Conservation (phyloP, 2,329 filamentous ascomycete genomes). For the Hyphodiscus sp. region DNA sequence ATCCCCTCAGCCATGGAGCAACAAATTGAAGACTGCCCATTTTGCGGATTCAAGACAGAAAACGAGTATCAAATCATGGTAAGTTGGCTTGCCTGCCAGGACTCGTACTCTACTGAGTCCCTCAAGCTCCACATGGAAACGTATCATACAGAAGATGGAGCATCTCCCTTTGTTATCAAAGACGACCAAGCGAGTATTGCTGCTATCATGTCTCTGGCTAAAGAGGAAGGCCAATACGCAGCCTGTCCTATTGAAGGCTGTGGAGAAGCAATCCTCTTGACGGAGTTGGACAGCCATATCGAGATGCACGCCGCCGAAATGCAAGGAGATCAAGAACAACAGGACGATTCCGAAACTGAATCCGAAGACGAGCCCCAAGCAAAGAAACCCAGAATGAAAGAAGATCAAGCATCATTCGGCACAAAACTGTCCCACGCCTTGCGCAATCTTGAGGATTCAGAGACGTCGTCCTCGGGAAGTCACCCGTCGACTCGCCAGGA, state of each 20-base stretch:
- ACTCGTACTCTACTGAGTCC: constrained; percentile 5
- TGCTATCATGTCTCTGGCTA: constrained; percentile 11
- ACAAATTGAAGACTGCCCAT: constrained; percentile 31
- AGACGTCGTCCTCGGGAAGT: constrained; percentile 3
- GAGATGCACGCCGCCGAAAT: constrained; percentile 42
- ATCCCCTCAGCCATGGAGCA: constrained; percentile 12
- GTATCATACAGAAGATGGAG: constrained; percentile 26
- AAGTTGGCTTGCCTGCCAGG: constrained; percentile 16
- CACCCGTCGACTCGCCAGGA: constrained; percentile 14
- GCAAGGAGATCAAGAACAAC: constrained; percentile 5
- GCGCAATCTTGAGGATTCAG: constrained; percentile 18
- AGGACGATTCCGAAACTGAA: constrained; percentile 8
- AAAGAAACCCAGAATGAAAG: constrained; percentile 13
- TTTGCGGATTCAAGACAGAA: constrained; percentile 33
- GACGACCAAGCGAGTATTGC: constrained; percentile 25
- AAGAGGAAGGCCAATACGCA: constrained; percentile 37
- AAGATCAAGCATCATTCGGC: constrained; percentile 17
- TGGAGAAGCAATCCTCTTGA: constrained; percentile 46
- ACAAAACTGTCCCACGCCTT: constrained; percentile 22
- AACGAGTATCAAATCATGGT: constrained; percentile 34
- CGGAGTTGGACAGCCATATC: constrained; percentile 51
- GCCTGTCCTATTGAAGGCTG: constrained; percentile 52
- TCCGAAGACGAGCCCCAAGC: constrained; percentile 10
- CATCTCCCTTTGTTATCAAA: constrained; percentile 27
- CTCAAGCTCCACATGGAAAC: constrained; percentile 28